Evolutionary conservation across 1,139 yeast species (phyloP), one percentile per base, ranked within the genome.

Genomic region (Lodderomyces margitis): DNA sequence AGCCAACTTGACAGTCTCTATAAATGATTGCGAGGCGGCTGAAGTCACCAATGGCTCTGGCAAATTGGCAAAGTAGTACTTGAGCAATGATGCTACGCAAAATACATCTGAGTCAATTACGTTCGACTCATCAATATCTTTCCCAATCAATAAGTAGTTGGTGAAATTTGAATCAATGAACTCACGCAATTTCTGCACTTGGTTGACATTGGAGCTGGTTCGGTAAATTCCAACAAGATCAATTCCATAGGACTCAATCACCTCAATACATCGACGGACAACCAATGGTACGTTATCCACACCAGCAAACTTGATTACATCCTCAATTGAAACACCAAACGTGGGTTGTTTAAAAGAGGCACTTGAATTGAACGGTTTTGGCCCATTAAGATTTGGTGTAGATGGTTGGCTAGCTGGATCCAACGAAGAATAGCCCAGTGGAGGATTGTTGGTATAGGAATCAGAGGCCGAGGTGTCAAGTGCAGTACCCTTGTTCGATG

Each of bases 181-280:
- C 12, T 80, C 84, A 52, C 76, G 80, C 48, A 91, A 68, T 46
- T 81, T 86, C 50, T 83, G 83, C 9, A 92, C 83, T 36, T 86
- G 84, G 7, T 81, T 64, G 34, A 78, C 80, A 60, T 86, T 87
- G 0, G 97, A 96, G 46, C 87, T 81, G 35, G 89, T 81, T 41
- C 98, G 73, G 59, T 92, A 92, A 25, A 92, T 83, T 0, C 98
- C 98, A 58, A 89, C 98, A 34, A 86, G 71, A 41, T 87, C 83
- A 35, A 86, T 62, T 1, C 98, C 98, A 59, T 84, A 81, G 31
- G 74, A 74, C 59, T 92, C 98, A 36, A 92, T 80, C 7, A 91
- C 84, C 49, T 84, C 85, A 41, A 91, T 85, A 68, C 98, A 91
- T 56, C 84, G 87, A 51, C 84, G 83, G 8, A 91, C 98, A 38